Evolutionary conservation across 805 yeast genomes (phyloP), one percentile per base, ranked within the genome.

Genomic region (Candida andamanensis): DNA sequence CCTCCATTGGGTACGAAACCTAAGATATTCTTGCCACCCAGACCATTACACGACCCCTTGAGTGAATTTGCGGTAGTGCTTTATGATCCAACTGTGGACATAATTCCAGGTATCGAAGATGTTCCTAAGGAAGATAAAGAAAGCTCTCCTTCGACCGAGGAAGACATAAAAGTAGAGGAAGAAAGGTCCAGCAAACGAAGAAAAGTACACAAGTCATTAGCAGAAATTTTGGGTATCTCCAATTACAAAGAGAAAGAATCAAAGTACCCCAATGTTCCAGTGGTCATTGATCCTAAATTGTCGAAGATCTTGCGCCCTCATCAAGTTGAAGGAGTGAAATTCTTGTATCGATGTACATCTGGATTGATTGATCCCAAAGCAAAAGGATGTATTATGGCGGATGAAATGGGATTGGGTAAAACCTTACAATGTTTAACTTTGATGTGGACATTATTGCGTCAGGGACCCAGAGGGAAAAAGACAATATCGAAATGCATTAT

Each of bases 381-480:
- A 0, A 77, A 82, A 49, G 98, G 98, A 3, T 90, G 97, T 51
- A 90, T 90, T 30, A 90, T 90, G 97, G 97, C 97, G 0, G 97
- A 87, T 60, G 97, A 85, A 56, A 87, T 87, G 97, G 97, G 96
- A 4, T 65, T 86, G 24, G 96, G 96, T 16, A 86, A 86, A 52
- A 86, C 96, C 1, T 64, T 86, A 16, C 96, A 86, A 53, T 90
- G 97, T 55, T 71, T 90, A 20, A 70, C 96, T 0, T 65, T 90
- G 19, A 71, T 89, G 84, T 90, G 97, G 97, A 90, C 97, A 0
- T 54, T 90, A 29, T 64, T 90, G 29, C 76, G 74, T 40, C 98
- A 90, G 54, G 80, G 95, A 6, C 97, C 97, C 1, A 74, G 89
- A 32, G 85, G 85, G 5, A 77, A 70, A 44, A 77, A 79, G 32